phyloP scores from a whole-genome alignment of 192 early-diverging fungal genomes.

The Pilaira anomala region DNA sequence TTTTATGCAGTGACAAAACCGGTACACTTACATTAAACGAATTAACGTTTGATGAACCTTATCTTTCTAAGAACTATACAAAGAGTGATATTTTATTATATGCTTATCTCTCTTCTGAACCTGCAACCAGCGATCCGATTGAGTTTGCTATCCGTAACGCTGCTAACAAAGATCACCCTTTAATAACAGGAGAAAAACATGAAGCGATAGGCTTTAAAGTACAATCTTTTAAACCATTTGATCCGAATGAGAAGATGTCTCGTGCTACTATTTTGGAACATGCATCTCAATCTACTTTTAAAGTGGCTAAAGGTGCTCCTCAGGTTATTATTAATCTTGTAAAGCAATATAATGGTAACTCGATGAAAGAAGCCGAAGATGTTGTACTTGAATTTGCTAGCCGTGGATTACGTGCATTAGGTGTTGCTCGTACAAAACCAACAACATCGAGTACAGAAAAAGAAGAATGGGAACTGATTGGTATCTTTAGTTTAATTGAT shows the following conservation, averaged over 20 bases:
- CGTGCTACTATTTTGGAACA: constrained; percentile 58
- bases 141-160: constrained; percentile 70
- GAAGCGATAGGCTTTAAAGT: constrained; percentile 68
- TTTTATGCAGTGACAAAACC: constrained; percentile 67
- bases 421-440: constrained; percentile 59
- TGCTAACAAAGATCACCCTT: constrained; percentile 45
- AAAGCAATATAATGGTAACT: constrained; percentile 32
- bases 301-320: constrained; percentile 72
- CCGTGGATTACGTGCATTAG: constrained; percentile 69
- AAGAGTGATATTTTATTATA: constrained; percentile 62
- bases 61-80: constrained; percentile 37
- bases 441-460: constrained; percentile 16
- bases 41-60: constrained; percentile 74
- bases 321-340: constrained; percentile 63
- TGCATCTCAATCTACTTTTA: constrained; percentile 48
- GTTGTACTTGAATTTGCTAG: constrained; percentile 59
- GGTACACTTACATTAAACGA: constrained; percentile 77
- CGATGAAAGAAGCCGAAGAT: constrained; percentile 36
- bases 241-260: constrained; percentile 68
- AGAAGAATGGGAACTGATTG: constrained; percentile 59
- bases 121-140: constrained; percentile 72
- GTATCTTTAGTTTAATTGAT: constrained; percentile 63
- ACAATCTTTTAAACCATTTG: constrained; percentile 67
- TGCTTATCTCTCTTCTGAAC: constrained; percentile 65
- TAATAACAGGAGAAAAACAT: constrained; percentile 45